Conservation (phyloP, 352 stramenopile species). For the Phytophthora hibernalis region DNA sequence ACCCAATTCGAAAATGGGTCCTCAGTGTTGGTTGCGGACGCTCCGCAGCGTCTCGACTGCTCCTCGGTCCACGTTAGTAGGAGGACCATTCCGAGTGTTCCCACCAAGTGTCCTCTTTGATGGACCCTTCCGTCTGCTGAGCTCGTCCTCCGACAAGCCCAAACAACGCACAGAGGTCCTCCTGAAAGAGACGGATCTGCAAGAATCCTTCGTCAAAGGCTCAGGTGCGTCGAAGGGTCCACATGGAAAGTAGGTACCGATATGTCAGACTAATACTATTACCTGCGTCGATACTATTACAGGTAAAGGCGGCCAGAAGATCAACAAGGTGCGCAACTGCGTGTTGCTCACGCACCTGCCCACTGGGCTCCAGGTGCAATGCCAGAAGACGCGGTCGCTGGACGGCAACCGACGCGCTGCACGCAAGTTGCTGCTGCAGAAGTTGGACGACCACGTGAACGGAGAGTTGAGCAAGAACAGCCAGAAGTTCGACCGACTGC, state of each 20-base stretch:
- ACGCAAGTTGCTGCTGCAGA: constrained; percentile 73
- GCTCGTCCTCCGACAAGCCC: constrained; percentile 1
- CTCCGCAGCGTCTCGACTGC: neutral
- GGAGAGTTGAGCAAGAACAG: constrained; percentile 63
- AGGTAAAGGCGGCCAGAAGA: constrained; percentile 91
- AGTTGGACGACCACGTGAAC: constrained; percentile 81
- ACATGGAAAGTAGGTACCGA: neutral
- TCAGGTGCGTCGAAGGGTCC: constrained; percentile 49
- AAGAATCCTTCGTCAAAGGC: constrained; percentile 88
- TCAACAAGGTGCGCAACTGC: constrained; percentile 93
- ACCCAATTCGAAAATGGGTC: neutral
- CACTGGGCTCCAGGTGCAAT: constrained; percentile 78
- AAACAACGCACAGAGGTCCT: constrained; percentile 34
- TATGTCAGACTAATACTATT: neutral
- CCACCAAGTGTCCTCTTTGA: neutral
- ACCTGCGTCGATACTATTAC: neutral
- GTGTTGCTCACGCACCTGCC: constrained; percentile 87
- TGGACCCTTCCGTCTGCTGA: neutral
- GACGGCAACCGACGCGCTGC: constrained; percentile 81
- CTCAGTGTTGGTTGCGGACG: constrained; percentile 1
- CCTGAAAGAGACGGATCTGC: constrained; percentile 71
- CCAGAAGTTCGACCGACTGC: constrained; percentile 69
- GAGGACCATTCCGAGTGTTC: neutral
- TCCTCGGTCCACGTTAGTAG: neutral
- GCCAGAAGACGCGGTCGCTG: constrained; percentile 83